Evolutionary conservation across 129 eudicot species (phyloP), one percentile per base, ranked within the genome.

Genomic region (Lonicera japonica): DNA sequence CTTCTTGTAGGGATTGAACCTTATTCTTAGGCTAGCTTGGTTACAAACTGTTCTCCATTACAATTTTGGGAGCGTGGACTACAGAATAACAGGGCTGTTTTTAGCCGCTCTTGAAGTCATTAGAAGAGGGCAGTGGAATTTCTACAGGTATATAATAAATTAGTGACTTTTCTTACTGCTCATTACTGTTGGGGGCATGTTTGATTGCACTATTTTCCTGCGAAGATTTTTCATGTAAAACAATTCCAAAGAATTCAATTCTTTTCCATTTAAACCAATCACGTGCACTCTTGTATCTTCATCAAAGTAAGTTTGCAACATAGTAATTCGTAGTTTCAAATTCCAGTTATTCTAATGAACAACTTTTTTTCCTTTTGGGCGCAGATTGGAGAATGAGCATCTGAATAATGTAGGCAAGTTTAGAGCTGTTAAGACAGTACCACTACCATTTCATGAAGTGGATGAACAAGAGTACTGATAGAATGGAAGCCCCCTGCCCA

Each of bases 311-410:
- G n/a, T n/a, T n/a, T n/a, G n/a, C n/a, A n/a, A n/a, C n/a, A n/a
- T n/a, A n/a, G n/a, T n/a, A n/a, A n/a, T n/a, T n/a, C n/a, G n/a
- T n/a, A n/a, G n/a, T n/a, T n/a, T n/a, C n/a, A n/a, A n/a, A n/a
- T n/a, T n/a, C n/a, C n/a, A n/a, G n/a, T 29, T 29, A 29, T 29
- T 29, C 41, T 70, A 21, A 60, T 29, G 46, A 17, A 55, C 63
- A 70, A 52, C 11, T 60, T 40, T 25, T 70, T 53, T 1, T 29
- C 6, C 6, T 29, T 29, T 29, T 29, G 36, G 36, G 57, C 57
- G 51, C 52, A 92, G 99, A 64, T 85, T 92, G 87, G 99, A 92
- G 90, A 92, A 92, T 87, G 99, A 92, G 91, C 98, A 92, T 85
- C 88, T 92, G 46, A 92, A 84, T 63, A 92, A 92, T 79, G 87